A percentile compares a stretch with the other conserved stretches of the same genome.
phyloP scores from a whole-genome alignment of 306 rosid species.

The Gleditsia sinensis region DNA sequence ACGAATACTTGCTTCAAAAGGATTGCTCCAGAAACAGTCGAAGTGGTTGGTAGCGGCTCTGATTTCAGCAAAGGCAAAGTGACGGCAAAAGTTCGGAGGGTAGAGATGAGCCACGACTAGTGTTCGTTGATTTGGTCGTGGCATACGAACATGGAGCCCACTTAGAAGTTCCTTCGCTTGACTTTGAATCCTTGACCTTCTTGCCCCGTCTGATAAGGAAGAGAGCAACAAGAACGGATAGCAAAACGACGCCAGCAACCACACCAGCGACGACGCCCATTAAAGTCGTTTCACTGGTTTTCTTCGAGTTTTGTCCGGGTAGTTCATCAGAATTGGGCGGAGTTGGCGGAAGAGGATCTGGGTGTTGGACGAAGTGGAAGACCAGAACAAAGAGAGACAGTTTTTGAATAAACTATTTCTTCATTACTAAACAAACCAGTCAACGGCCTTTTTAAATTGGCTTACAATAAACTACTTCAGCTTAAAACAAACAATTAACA shows the following conservation, averaged over 20 bases:
- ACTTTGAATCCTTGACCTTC: background rate
- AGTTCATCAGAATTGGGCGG: background rate
- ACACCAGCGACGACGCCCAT: background rate
- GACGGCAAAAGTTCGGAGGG: background rate
- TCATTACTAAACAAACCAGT: no score
- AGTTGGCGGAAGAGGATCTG: background rate
- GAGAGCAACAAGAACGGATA: background rate
- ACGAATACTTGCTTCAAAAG: no score
- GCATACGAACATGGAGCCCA: background rate
- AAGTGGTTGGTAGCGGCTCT: conserved; percentile 20
- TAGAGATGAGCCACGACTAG: background rate
- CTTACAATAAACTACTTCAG: no score
- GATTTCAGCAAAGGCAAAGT: background rate
- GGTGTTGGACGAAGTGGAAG: no score
- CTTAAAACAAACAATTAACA: no score
- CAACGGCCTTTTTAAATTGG: no score
- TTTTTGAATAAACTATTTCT: no score
- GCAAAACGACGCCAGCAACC: no score
- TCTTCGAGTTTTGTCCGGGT: background rate
- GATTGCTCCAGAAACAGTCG: no score
- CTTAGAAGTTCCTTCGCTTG: background rate
- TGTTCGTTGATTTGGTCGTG: background rate
- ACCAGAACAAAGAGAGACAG: no score
- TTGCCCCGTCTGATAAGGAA: background rate
- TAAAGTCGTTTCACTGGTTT: background rate